Evolutionary conservation across 805 yeast species (phyloP).

Genomic region (Zygoascus biomembranicola): DNA sequence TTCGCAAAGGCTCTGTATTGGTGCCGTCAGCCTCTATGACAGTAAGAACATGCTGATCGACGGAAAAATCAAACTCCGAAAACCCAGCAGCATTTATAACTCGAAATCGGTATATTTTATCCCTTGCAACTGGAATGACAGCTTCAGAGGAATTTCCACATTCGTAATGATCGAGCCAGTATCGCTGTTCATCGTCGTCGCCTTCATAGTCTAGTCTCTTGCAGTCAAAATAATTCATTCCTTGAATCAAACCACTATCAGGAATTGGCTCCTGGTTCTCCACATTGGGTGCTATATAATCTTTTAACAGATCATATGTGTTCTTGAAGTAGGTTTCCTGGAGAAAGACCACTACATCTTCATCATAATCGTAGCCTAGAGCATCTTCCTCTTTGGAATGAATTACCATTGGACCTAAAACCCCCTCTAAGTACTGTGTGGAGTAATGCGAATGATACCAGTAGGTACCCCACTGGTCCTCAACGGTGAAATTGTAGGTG

Average conservation of each 20-base stretch:
- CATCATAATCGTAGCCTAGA: conserved; percentile 22
- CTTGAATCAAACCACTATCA: conserved; percentile 37
- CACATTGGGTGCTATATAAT: conserved; percentile 34
- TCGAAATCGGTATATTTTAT: conserved; percentile 17
- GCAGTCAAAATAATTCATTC: conserved; percentile 28
- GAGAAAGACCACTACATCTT: conserved; percentile 31
- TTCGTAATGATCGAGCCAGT: conserved; percentile 17
- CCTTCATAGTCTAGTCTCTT: conserved; percentile 3
- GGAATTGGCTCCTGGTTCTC: conserved; percentile 34
- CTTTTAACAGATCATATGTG: conserved; percentile 29
- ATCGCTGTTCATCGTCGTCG: conserved; percentile 6
- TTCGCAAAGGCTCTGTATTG: conserved; percentile 18
- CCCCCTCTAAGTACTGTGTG: conserved; percentile 42
- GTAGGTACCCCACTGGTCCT: conserved; percentile 39
- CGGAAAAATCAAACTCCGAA: conserved; percentile 26
- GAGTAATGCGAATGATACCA: conserved; percentile 51
- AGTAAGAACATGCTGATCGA: conserved; percentile 23
- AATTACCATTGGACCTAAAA: conserved; percentile 39
- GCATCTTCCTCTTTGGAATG: conserved; percentile 32
- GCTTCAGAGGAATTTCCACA: conserved; percentile 18
- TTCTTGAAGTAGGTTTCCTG: conserved; percentile 35
- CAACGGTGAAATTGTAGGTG: conserved; percentile 35
- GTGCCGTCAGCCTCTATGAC: conserved; percentile 32
- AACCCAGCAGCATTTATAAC: conserved; percentile 29
- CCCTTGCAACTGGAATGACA: conserved; percentile 13